Conservation (phyloP, 2,329 filamentous ascomycete species). For the Neofusicoccum parvum region DNA sequence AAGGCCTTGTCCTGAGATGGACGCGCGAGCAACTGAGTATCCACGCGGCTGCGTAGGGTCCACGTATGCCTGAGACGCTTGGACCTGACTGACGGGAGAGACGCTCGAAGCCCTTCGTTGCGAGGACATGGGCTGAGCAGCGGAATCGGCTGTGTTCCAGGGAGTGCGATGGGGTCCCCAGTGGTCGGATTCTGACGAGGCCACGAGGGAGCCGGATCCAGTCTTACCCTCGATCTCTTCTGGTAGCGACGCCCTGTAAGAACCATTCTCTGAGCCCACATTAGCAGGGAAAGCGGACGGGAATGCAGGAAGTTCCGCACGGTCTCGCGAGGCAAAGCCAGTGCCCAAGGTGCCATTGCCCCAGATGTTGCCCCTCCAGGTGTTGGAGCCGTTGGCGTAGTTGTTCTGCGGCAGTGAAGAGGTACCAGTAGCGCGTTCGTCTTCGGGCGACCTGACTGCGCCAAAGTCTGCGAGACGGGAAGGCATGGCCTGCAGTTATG, state of each 20-base stretch:
- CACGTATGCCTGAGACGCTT: constrained; percentile 35
- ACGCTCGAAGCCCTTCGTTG: constrained; percentile 39
- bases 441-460: constrained; percentile 13
- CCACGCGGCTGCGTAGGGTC: constrained; percentile 29
- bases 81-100: constrained; percentile 37
- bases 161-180: constrained; percentile 58
- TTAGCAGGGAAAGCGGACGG: not conserved
- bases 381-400: constrained; percentile 23
- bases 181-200: constrained; percentile 68
- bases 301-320: not conserved
- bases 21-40: constrained; percentile 31
- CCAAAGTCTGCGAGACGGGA: constrained; percentile 16
- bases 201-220: constrained; percentile 69
- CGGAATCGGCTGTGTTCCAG: constrained; percentile 59
- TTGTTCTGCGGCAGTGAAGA: constrained; percentile 24
- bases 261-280: constrained; percentile 32
- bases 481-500: constrained; percentile 18
- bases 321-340: constrained; percentile 33
- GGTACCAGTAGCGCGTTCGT: constrained; percentile 12
- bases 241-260: constrained; percentile 28
- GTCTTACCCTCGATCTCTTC: constrained; percentile 58
- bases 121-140: constrained; percentile 30
- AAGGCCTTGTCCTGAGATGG: constrained; percentile 29
- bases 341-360: constrained; percentile 32
- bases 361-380: constrained; percentile 41